Base-by-base conservation (phyloP, 75 land plant genomes). In the Pinus taeda region DNA sequence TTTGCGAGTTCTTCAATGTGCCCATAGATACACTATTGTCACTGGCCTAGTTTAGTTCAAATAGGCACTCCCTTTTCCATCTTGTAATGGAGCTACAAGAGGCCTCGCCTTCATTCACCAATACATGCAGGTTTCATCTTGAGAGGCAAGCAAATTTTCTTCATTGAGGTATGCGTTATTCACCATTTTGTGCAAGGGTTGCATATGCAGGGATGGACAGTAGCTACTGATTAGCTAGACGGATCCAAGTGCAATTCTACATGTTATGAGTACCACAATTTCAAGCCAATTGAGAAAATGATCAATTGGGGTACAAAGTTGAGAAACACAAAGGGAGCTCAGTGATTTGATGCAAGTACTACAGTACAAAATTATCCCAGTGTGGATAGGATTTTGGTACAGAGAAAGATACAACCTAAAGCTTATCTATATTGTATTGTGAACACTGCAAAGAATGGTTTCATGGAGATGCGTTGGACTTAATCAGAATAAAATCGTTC, bases 371-470 rank as follows among this genome's bases (percentile, higher is more conserved):
- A 67, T 37, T 7, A 20, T 39, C 49, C 45, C 0, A 21, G 71
- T 2, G 9, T 39, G 18, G 45, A 17, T 67, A 37, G 2, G 71
- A 18, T 37, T 20, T 45, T 21, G 11, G 20, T 11, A 67, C 2
- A 39, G 4, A 67, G 49, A n/a, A 67, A 8, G 71, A 39, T 73
- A 83, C 64, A 66, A 80, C 65, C 57, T 85, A 17, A 74, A n/a
- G 13, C 76, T 81, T 15, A 76, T 76, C 22, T 87, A 81, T 78
- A 39, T 93, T 62, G 56, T 76, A 64, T 93, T 33, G 95, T 80
- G 86, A 91, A 77, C 63, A 61, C n/a, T 93, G 93, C 80, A 76
- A 61, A 85, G 89, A 67, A 1, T 91, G 93, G 91, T 86, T 84
- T 80, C 93, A 91, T 80, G 93, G 85, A 20, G 89, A 82, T 82